Evolutionary conservation across 495 filamentous ascomycete species (phyloP).

Genomic region (Sordaria brevicollis): DNA sequence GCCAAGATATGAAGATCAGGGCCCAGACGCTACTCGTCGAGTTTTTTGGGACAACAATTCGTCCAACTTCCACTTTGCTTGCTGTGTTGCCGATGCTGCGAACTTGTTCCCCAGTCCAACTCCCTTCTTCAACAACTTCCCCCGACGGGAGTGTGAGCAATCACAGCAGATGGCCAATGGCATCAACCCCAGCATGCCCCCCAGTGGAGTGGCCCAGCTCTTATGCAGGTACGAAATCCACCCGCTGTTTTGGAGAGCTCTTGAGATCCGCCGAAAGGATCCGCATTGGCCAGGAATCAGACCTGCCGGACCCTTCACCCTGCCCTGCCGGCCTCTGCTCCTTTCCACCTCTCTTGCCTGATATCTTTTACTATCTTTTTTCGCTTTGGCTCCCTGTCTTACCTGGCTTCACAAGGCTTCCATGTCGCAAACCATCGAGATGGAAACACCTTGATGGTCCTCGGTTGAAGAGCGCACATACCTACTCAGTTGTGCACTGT

Average conservation of each 20-base stretch:
- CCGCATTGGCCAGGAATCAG: not conserved
- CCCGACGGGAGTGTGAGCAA: too few relatives aligned
- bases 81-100: not conserved
- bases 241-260: not conserved
- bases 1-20: not conserved
- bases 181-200: not conserved
- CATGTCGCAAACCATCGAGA: not conserved
- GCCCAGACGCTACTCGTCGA: not conserved
- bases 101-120: not conserved
- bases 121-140: not conserved
- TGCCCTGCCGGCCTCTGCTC: not conserved
- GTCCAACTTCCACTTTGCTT: not conserved
- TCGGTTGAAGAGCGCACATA: not conserved
- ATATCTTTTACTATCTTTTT: not conserved
- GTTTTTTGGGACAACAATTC: not conserved
- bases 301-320: too few relatives aligned
- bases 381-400: not conserved
- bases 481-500: not conserved
- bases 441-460: not conserved
- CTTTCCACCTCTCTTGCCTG: not conserved
- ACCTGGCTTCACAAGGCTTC: not conserved
- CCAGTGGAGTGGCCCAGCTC: not conserved
- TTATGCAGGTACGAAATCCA: constrained; percentile 5
- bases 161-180: not conserved
- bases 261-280: not conserved